Evolutionary conservation across 2,329 filamentous ascomycete species (phyloP), one percentile per base, ranked within the genome.

Genomic region (Phialophora macrospora): DNA sequence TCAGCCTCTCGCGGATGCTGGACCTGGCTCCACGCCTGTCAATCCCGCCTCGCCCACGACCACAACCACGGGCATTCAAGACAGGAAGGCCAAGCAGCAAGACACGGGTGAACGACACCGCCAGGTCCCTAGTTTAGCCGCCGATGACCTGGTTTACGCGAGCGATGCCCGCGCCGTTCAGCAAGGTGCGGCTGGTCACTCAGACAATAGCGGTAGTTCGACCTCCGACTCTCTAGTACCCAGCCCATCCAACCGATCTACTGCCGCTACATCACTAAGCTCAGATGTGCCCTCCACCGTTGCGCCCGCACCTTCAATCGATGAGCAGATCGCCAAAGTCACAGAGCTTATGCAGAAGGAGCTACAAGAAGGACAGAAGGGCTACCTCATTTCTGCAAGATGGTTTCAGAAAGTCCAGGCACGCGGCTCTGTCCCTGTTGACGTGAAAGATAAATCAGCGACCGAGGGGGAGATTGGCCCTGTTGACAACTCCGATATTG

Each of bases 401-500:
- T 98, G 95, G 95, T 83, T 97, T 38, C 83, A 85, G 63, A 86
- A 87, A 65, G 91, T 95, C 2, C 81, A 89, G 65, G 85, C 90
- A 26, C 83, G 91, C 62, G 86, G 85, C 56, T 82, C 85, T 8
- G 84, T 87, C n/a, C 77, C 81, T 17, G 83, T 85, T 64, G 83
- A 82, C 22, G 44, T 54, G 17, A 61, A 57, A 46, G 80, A 84
- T 66, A 90, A 90, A 68, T 79, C 83, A n/a, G 84, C 84, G 9
- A 75, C 82, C 11, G 84, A 88, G 64, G 86, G 85, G 6, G 84
- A 87, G 4, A 84, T 95, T 63, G 93, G 93, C 1, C 90, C 91
- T 0, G 85, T 98, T 34, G 92, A 97, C 80, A 97, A 97, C 75
- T 88, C 90, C 0, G 90, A 93, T 74, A 88, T 97, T 66, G 87